Evolutionary conservation across 1,284 basidiomycete genomes (phyloP), one percentile per base, ranked within the genome.

Genomic region (Rhodotorula sp.): DNA sequence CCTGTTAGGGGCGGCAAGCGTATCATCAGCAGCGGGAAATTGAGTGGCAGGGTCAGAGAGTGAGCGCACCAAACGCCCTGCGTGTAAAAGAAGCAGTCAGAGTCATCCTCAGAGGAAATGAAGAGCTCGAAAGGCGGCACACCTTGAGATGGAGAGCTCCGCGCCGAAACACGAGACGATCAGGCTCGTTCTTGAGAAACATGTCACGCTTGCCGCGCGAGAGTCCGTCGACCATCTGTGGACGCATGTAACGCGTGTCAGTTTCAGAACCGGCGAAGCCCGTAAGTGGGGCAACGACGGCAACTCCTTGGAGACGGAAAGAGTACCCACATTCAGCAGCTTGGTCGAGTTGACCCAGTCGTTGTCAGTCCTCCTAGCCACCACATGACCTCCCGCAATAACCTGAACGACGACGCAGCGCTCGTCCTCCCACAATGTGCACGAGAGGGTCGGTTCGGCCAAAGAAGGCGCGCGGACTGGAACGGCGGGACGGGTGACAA

Each of bases 291-390:
- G 31, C 5, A 15, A 10, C 5, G 34, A 5, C 14, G 43, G 12
- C n/a, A 38, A 52, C 2, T 26, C 26, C 2, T 7, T 18, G 0
- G 48, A 43, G 31, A 6, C 48, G 54, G 3, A 19, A 34, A 18
- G 10, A 18, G 10, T 23, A 48, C 55, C 16, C 31, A 71, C 54
- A 58, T 78, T 78, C 38, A 78, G 66, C n/a, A 77, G 61, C 67
- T 78, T 78, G 26, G 77, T 78, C 48, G 73, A 70, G 58, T 78
- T 78, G 62, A 78, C 62, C 52, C 68, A 68, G 65, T 70, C 64
- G 54, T 65, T 74, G 62, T 77, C 77, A 12, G 64, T 50, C 34
- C 73, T 21, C 19, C 70, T 56, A 7, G 68, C 73, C 43, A 71
- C 64, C 45, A 56, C 55, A 23, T 69, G 64, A 0, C 62, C 67